Evolutionary conservation across 108 stramenopile genomes (phyloP), one percentile per base, ranked within the genome.

Genomic region (Nannochloropsis oceanica): DNA sequence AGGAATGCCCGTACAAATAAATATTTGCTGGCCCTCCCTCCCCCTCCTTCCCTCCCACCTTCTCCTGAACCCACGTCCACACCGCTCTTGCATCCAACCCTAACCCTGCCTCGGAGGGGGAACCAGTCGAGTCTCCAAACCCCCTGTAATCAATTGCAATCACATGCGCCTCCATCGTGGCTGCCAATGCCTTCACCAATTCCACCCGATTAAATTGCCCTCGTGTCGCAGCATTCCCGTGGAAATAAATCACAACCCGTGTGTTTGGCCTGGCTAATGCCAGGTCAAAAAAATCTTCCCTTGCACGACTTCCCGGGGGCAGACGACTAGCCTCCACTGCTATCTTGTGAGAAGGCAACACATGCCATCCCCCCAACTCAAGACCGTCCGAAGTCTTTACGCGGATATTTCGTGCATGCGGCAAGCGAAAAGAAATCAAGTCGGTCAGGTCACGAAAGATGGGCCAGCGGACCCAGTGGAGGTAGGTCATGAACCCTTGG

Each of bases 51-150:
- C 79, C 26, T 24, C 27, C 27, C 14, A n/a, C 26, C 42, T 44
- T 20, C 44, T 85, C 85, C 26, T 44, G 25, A 2, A 87, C 79
- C 86, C 86, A 87, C 12, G 34, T 20, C 42, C 81, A 26, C 26
- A 27, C 83, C 14, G 86, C 86, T 18, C 27, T 13, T 8, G 81
- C 83, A 84, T 87, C 86, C 83, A 84, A 14, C 8, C 18, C 34
- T 26, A 82, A 44, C 24, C 86, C 86, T n/a, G 12, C 82, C 82
- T 87, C 86, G 14, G 79, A 43, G 26, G 86, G 86, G 24, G 24
- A 84, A 11, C 86, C 86, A 14, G 34, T 22, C n/a, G 86, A 87
- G 43, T 87, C 86, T 26, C 86, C 86, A 43, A 87, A 87, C 27
- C 86, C 86, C 27, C 86, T 83, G 42, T 87, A 87, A 43, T 87